Base-by-base conservation (phyloP, 2,329 filamentous ascomycete species). In the Fusarium sp. region DNA sequence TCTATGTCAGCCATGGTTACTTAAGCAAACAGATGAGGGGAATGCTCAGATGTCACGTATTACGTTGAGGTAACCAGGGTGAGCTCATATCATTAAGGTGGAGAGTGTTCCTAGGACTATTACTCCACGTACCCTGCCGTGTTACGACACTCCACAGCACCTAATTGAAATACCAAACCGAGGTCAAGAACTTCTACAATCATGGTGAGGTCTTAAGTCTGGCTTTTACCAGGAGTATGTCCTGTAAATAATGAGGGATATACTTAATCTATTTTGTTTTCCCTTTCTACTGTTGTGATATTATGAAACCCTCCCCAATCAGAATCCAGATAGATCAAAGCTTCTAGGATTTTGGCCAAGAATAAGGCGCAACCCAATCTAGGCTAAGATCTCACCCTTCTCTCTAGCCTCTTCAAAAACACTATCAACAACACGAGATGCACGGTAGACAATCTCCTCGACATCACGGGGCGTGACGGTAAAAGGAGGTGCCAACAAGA, bases 151-250 rank as follows among this genome's bases (percentile, higher is more conserved):
- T 47, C 45, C 45, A 47, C 26, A 22, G 33, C 33, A 33, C 33
- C 2, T 3, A 6, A 28, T 5, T 3, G 45, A 47, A 47, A 15
- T 28, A 47, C 28, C 7, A 22, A 47, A 22, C 13, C 3, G 28
- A 22, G 18, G 6, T 22, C 13, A 10, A 28, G 6, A 22, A 13
- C 7, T 22, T 22, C 5, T 3, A 5, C 9, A 22, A 6, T 7
- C 3, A 28, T 15, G 14, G 11, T 22, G 15, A 22, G 1, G 6
- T 4, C 13, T 0, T 5, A 1, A 15, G 4, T 11, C 26, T 22
- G 18, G 2, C 6, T 47, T 5, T 7, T 33, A 14, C 33, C 14
- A 14, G 33, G 13, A 1, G 9, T 7, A 28, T 47, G 18, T 28
- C 9, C 22, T 47, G 13, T 9, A 22, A 47, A 15, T 47, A 47